Base-by-base conservation (phyloP, 192 early-diverging fungal genomes). In the Rhizoclosmatium globosum region DNA sequence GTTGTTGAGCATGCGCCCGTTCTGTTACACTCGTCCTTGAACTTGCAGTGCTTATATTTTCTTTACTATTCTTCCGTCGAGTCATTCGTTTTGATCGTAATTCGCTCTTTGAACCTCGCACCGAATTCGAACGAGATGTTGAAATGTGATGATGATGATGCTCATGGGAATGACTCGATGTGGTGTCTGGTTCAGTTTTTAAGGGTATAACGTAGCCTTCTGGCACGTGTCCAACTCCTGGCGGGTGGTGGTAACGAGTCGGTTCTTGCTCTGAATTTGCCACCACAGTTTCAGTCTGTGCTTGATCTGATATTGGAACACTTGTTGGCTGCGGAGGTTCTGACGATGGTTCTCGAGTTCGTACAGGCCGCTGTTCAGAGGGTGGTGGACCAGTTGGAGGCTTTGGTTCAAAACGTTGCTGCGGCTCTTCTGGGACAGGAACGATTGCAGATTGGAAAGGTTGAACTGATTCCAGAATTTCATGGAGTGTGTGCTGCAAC, bases 21-120 rank as follows among this genome's bases (percentile, higher is more conserved):
- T 42, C 6, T 13, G 66, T 68, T 23, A 21, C 66, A 68, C 66
- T 68, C 19, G 66, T 42, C 44, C 66, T 17, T 47, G 66, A 41
- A 13, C 31, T 31, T 31, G 31, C 31, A 31, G 31, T 64, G n/a
- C 13, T 64, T 38, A 53, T 7, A 53, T 53, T 53, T 17, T 53
- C 50, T 53, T 53, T 53, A 53, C 50, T 53, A 17, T 31, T 64
- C n/a, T 38, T 64, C 61, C n/a, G 7, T n/a, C n/a, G 61, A 31
- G 7, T 64, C n/a, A 31, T 31, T 0, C 31, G 31, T 31, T 31
- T 31, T 31, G 31, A 31, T 31, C 31, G 31, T 31, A 31, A 31
- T 31, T 31, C 31, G 31, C 31, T 31, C 0, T 31, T 31, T 31
- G 31, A 31, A 31, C 31, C 31, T 31, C 31, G 31, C 31, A 31